phyloP scores from a whole-genome alignment of 495 filamentous ascomycete species.

The Penicilliopsis zonata region DNA sequence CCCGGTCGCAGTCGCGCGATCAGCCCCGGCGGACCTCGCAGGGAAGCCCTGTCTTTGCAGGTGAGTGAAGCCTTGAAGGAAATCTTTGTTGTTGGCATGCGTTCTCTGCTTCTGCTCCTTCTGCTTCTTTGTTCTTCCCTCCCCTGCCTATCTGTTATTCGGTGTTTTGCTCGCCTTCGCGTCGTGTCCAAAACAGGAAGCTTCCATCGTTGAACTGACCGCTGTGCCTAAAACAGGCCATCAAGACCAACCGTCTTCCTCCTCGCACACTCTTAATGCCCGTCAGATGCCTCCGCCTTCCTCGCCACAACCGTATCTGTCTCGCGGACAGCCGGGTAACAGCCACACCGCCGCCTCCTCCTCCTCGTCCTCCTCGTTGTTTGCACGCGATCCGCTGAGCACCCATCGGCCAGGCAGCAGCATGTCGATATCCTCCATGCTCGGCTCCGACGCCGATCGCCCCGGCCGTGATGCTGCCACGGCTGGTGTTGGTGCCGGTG shows the following conservation, averaged over 20 bases:
- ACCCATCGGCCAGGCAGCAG: slow-evolving; percentile 53
- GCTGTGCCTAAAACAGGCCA: slow-evolving; percentile 9
- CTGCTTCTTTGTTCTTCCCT: no score
- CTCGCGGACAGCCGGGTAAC: slow-evolving; percentile 28
- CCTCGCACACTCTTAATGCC: slow-evolving; percentile 32
- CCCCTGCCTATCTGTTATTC: no score
- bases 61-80: slow-evolving; percentile 27
- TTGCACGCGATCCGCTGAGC: slow-evolving; percentile 39
- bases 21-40: slow-evolving; percentile 21
- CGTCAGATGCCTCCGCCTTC: slow-evolving; percentile 51
- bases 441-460: slow-evolving; percentile 52
- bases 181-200: no score
- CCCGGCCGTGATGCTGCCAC: slow-evolving; percentile 45
- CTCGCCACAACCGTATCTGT: slow-evolving; percentile 40
- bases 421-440: slow-evolving; percentile 96
- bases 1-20: slow-evolving; percentile 16
- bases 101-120: no score
- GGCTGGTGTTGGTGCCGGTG: no score
- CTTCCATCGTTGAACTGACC: no score
- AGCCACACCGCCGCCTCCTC: no score
- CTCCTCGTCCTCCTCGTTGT: slow-evolving; percentile 31
- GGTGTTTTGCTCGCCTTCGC: no score
- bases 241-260: slow-evolving; percentile 22
- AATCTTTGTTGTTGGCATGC: no score
- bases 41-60: slow-evolving; percentile 22